Conservation (phyloP, 75 land plant genomes). For the Sequoiadendron giganteum region DNA sequence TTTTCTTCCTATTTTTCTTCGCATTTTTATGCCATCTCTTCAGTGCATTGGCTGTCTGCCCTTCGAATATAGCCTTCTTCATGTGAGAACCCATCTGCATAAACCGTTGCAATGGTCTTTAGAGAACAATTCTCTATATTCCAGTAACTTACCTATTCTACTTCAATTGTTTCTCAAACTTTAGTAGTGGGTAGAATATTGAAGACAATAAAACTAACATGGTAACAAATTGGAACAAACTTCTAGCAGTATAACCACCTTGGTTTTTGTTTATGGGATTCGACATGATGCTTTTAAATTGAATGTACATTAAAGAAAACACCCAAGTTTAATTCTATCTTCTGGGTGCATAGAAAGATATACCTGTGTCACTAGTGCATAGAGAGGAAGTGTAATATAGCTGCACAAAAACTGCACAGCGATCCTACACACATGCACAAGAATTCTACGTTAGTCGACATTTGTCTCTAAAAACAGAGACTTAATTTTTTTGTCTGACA, state of each 20-base stretch:
- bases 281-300: background rate
- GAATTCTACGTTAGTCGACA: background rate
- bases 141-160: background rate
- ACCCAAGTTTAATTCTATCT: background rate
- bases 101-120: background rate
- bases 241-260: background rate
- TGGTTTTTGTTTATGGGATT: background rate
- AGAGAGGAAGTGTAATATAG: conserved; percentile 67
- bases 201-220: background rate
- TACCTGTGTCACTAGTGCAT: conserved; percentile 70
- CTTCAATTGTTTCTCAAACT: background rate
- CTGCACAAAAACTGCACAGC: conserved; percentile 51
- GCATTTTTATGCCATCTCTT: conserved; percentile 23
- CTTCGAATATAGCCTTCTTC: conserved; percentile 22
- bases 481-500: background rate
- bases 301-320: background rate
- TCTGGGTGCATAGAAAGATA: background rate
- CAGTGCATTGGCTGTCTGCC: conserved; percentile 29
- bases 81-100: conserved; percentile 24
- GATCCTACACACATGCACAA: background rate
- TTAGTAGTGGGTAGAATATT: background rate
- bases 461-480: background rate
- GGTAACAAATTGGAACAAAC: background rate
- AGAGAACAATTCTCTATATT: background rate
- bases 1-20: background rate